Base-by-base conservation (phyloP, 805 yeast species). In the Ogataea ganodermae region DNA sequence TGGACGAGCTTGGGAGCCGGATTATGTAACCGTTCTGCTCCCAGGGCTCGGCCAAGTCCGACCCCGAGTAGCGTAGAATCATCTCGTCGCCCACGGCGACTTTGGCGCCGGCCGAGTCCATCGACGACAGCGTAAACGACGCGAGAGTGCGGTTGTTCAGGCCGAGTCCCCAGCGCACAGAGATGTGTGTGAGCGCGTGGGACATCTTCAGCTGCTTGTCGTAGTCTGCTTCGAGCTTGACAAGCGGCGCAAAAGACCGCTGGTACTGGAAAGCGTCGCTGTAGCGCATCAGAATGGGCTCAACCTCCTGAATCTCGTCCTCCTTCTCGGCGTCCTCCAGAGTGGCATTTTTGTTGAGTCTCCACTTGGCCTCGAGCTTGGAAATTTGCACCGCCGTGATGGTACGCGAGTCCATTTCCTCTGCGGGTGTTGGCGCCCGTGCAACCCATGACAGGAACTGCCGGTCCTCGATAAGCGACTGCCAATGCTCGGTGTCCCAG, bases 401-500 rank as follows among this genome's bases (percentile, higher is more conserved):
- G n/a, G 73, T 61, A 35, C 78, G 74, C 1, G 90, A 75, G 38
- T 70, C 70, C n/a, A 80, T 59, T 47, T 73, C 64, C 40, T 83
- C 86, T 23, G 80, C 88, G 45, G 84, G 89, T 1, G 73, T 58
- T 0, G 96, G 96, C 3, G 70, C 73, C 2, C 81, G 71, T 0
- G 89, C 91, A 10, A 91, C 79, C 97, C 97, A 91, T 1, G 89
- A 71, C 47, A 91, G 70, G 48, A 91, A 79, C 52, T 80, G 83
- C 31, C 95, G 74, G 54, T 89, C 84, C 54, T 86, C 92, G 47
- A 91, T 87, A 46, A 91, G 70, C 0, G 96, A 78, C 59, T 85
- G 89, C 97, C 97, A 91, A 50, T 86, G 85, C 35, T 74, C 78
- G 0, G 91, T 83, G 58, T 89, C 96, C 97, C 97, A 91, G 58